These are phyloP conservation scores for Ogataea sp. DNA, from an alignment of 805 yeast genomes.

Conservation along the genomic window DNA sequence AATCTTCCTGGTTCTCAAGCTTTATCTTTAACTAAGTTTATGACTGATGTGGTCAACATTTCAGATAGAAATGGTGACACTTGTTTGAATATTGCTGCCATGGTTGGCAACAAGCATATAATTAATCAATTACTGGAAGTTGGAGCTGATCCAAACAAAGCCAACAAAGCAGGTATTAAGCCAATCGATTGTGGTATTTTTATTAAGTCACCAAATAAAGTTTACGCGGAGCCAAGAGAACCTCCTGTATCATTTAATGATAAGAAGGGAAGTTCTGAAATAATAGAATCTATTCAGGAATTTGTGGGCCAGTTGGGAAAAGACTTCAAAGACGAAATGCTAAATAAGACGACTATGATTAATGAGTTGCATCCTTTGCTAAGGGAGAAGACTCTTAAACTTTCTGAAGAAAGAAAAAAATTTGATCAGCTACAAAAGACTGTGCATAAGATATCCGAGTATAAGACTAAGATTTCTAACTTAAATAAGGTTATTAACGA, in stretches of 20 bases:
- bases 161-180: conserved; percentile 79
- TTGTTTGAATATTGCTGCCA: conserved; percentile 85
- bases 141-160: conserved; percentile 76
- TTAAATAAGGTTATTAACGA: conserved; percentile 55
- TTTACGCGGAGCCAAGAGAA: neutral
- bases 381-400: conserved; percentile 44
- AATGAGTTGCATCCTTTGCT: conserved; percentile 46
- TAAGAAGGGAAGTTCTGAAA: conserved; percentile 25
- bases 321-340: conserved; percentile 52
- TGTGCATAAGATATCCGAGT: conserved; percentile 35
- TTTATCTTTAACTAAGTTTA: conserved; percentile 47
- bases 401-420: conserved; percentile 40
- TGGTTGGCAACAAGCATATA: conserved; percentile 74
- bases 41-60: conserved; percentile 72
- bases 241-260: conserved; percentile 2
- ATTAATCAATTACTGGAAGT: conserved; percentile 76
- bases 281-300: conserved; percentile 42
- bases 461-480: conserved; percentile 48
- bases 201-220: conserved; percentile 16
- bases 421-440: conserved; percentile 44
- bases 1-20: conserved; percentile 34
- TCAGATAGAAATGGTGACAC: conserved; percentile 94
- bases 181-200: conserved; percentile 82
- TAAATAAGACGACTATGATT: conserved; percentile 42
- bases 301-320: conserved; percentile 44